phyloP scores from a whole-genome alignment of 345 rosid species.

The Eucalyptus marginata region DNA sequence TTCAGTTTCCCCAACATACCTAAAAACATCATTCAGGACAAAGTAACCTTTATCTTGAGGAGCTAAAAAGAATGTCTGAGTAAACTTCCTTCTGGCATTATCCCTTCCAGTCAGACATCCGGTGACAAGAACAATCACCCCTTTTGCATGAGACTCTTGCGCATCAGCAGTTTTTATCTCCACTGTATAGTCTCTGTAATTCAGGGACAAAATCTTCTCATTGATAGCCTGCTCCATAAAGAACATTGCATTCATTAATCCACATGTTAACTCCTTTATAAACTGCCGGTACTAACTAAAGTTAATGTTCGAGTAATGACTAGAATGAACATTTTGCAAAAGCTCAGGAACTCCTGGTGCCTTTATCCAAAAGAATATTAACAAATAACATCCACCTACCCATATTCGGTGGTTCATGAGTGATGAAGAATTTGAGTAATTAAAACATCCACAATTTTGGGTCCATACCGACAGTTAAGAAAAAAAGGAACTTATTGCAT shows the following conservation, averaged over 20 bases:
- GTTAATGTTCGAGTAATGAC: background rate
- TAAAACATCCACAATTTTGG: background rate
- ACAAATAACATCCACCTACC: background rate
- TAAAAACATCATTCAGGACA: constrained; percentile 79
- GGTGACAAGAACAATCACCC: constrained; percentile 76
- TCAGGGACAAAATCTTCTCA: constrained; percentile 49
- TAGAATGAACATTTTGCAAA: background rate
- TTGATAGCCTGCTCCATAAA: constrained; percentile 25
- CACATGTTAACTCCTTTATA: background rate
- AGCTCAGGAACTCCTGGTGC: background rate
- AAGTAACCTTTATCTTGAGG: constrained; percentile 89
- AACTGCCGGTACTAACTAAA: background rate
- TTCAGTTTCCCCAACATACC: constrained; percentile 63
- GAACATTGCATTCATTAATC: background rate
- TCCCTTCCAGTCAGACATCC: constrained; percentile 77
- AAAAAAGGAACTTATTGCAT: background rate
- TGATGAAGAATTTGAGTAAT: background rate
- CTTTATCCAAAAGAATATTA: background rate
- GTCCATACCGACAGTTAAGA: background rate
- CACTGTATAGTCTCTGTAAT: constrained; percentile 45
- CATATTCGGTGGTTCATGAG: background rate
- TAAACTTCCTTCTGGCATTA: constrained; percentile 62
- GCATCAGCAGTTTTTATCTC: constrained; percentile 93
- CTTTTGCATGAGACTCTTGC: constrained; percentile 58
- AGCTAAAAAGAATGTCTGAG: constrained; percentile 86